Evolutionary conservation across 495 filamentous ascomycete species (phyloP).

Genomic region (Talaromyces stipitatus): DNA sequence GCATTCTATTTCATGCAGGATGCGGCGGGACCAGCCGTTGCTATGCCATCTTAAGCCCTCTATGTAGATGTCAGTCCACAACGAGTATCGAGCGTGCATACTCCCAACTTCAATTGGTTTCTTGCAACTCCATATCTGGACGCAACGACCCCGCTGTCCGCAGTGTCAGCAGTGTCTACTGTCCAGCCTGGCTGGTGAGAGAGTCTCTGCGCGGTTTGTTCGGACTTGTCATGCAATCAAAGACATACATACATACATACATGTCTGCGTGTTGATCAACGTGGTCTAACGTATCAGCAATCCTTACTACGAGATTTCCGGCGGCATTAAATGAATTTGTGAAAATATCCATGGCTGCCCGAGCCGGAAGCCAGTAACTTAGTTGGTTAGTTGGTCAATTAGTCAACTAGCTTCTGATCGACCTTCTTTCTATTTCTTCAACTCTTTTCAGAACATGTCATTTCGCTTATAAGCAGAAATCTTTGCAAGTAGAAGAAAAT

Average conservation of each 20-base stretch:
- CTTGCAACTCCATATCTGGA: not conserved
- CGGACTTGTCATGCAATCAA: not conserved
- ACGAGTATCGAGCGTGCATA: slow-evolving; percentile 5
- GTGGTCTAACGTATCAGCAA: not conserved
- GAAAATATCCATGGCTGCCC: not conserved
- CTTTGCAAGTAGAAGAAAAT: not conserved
- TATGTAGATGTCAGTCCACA: no score
- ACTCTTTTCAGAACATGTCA: not conserved
- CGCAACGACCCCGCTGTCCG: not conserved
- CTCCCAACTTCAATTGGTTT: slow-evolving; percentile 1
- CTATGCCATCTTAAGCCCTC: not conserved
- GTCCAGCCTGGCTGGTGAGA: not conserved
- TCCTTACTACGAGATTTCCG: not conserved
- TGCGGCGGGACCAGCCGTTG: slow-evolving; percentile 4
- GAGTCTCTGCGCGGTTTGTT: not conserved
- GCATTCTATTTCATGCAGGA: slow-evolving; percentile 4
- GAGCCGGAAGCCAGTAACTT: not conserved
- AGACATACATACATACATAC: not conserved
- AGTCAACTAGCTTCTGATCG: not conserved
- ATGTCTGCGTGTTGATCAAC: not conserved
- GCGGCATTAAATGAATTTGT: not conserved
- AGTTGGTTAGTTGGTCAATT: not conserved
- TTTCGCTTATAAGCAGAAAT: not conserved
- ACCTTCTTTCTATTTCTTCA: not conserved
- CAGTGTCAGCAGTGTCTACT: no score